Percentiles rank a stretch among this genome's conserved stretches.
These are phyloP conservation scores for Neurospora tetrasperma DNA, from an alignment of 495 filamentous ascomycete genomes.

Conservation along the genomic window DNA sequence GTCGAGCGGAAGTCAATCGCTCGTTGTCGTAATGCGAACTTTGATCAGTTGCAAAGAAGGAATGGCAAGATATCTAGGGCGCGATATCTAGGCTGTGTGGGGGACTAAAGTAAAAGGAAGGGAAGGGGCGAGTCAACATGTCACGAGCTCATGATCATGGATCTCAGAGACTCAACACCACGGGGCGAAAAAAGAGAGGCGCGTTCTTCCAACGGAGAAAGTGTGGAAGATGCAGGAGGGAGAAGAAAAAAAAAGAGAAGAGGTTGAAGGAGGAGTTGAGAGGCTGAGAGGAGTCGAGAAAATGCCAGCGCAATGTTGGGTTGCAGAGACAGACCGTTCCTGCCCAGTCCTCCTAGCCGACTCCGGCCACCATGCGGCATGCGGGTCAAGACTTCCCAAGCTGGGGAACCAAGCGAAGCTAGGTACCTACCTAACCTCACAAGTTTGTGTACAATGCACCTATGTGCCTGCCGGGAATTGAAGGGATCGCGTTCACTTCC, in stretches of 20 bases:
- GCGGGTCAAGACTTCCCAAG: neutral
- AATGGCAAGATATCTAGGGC: neutral
- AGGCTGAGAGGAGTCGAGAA: neutral
- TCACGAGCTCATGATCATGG: constrained; percentile 9
- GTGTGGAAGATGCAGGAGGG: constrained; percentile 6
- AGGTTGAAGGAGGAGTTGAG: neutral
- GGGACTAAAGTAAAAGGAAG: constrained; percentile 5
- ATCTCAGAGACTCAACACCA: constrained; percentile 10
- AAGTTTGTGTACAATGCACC: neutral
- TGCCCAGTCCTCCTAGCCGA: neutral
- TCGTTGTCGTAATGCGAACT: neutral
- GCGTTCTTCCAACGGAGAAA: constrained; percentile 2
- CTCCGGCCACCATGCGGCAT: neutral
- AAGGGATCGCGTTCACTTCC: neutral
- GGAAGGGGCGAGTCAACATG: constrained; percentile 7
- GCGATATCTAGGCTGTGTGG: neutral
- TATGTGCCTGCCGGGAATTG: neutral
- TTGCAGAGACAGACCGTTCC: neutral
- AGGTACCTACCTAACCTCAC: neutral
- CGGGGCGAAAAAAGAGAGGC: neutral
- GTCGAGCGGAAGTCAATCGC: neutral
- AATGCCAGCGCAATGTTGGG: neutral
- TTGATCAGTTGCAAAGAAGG: neutral
- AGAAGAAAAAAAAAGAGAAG: constrained; percentile 2
- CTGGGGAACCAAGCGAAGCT: neutral